phyloP scores from a whole-genome alignment of 2,329 filamentous ascomycete genomes.

The Pestalotiopsis fici region DNA sequence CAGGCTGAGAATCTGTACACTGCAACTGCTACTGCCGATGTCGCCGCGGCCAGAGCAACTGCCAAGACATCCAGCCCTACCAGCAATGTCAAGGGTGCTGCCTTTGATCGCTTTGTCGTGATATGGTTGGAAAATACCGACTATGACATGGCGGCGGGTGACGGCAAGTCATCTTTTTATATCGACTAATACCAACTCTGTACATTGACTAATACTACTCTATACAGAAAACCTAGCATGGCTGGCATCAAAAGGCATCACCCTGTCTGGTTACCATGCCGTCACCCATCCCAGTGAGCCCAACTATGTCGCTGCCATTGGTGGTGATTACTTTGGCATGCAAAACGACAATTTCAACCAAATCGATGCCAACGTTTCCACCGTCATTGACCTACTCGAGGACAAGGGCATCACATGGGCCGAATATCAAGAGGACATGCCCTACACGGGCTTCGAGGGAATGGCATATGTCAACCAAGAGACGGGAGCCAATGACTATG shows the following conservation, averaged over 20 bases:
- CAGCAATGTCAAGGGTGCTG: constrained; percentile 67
- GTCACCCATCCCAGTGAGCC: constrained; percentile 75
- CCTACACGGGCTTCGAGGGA: constrained; percentile 74
- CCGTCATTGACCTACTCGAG: constrained; percentile 69
- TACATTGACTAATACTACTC: too few relatives aligned
- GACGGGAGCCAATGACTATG: constrained; percentile 72
- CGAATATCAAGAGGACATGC: constrained; percentile 77
- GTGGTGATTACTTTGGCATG: constrained; percentile 75
- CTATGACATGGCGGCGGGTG: constrained; percentile 63
- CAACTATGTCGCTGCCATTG: constrained; percentile 71
- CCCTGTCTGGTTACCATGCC: constrained; percentile 59
- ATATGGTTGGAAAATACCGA: constrained; percentile 81
- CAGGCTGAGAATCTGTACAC: constrained; percentile 41
- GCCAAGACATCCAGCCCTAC: constrained; percentile 62
- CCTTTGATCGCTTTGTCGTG: constrained; percentile 70
- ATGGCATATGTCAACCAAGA: constrained; percentile 62
- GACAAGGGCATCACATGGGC: constrained; percentile 66
- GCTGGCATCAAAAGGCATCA: constrained; percentile 63
- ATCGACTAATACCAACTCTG: constrained; percentile 19
- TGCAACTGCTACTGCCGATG: constrained; percentile 49
- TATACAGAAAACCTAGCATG: constrained; percentile 51
- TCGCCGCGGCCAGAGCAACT: constrained; percentile 59
- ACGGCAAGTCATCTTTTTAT: constrained; percentile 48
- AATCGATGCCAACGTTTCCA: constrained; percentile 62
- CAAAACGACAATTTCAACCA: constrained; percentile 66